phyloP scores from a whole-genome alignment of 257 asterid genomes.

The Gentiana macrophylla region DNA sequence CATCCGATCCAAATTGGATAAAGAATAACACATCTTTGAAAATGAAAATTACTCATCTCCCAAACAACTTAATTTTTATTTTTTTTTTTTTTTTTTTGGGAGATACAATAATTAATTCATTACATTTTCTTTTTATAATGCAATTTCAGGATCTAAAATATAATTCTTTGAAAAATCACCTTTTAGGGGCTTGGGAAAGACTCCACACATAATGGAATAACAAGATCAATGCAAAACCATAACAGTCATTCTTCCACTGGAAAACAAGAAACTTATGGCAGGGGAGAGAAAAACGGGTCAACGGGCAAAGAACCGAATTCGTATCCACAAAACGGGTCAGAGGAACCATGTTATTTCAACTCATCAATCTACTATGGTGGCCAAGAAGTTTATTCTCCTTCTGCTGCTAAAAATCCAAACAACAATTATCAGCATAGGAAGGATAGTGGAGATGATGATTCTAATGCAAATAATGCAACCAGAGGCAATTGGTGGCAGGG shows the following conservation, averaged over 20 bases:
- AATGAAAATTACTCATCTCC: too few relatives aligned
- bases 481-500: slow-evolving; percentile 97
- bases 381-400: slow-evolving; percentile 55
- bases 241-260: slow-evolving; percentile 12
- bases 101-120: too few relatives aligned
- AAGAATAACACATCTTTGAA: too few relatives aligned
- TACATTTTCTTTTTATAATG: too few relatives aligned
- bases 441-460: slow-evolving; percentile 38
- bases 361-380: slow-evolving; percentile 82
- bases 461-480: slow-evolving; percentile 49
- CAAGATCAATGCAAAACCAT: slow-evolving; percentile 17
- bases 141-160: too few relatives aligned
- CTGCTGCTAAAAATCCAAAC: slow-evolving; percentile 10
- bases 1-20: too few relatives aligned
- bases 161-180: background rate
- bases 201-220: slow-evolving; percentile 15
- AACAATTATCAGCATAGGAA: slow-evolving; percentile 34
- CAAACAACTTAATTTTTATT: too few relatives aligned
- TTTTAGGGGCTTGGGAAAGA: slow-evolving; percentile 51
- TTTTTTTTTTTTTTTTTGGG: too few relatives aligned
- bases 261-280: slow-evolving; percentile 33
- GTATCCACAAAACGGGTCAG: slow-evolving; percentile 23
- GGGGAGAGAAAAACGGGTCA: slow-evolving; percentile 12
- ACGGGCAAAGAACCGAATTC: slow-evolving; percentile 19
- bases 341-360: slow-evolving; percentile 58